Percentiles rank a stretch among this genome's conserved stretches.
These are phyloP conservation scores for Phytopythium montanum DNA, from an alignment of 352 stramenopile genomes.

Conservation along the genomic window DNA sequence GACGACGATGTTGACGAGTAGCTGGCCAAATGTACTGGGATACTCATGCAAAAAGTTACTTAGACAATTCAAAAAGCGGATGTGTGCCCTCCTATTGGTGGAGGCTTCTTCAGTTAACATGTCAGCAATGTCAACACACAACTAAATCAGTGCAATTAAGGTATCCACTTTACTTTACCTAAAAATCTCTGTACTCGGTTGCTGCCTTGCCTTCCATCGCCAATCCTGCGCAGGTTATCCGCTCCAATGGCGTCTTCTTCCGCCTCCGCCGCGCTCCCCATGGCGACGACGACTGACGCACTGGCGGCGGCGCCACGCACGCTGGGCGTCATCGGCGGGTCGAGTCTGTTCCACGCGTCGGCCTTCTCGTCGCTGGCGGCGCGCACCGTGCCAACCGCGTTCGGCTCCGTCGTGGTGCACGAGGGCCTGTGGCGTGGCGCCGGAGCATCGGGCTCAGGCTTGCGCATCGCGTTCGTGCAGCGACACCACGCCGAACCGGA, in stretches of 20 bases:
- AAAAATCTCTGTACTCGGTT: no score
- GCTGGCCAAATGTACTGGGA: background rate
- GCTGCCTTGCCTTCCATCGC: no score
- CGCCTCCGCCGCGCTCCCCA: background rate
- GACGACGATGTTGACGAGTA: slow-evolving; percentile 37
- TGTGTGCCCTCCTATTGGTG: no score
- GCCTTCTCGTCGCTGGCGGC: slow-evolving; percentile 48
- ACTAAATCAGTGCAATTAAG: no score
- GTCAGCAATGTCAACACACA: no score
- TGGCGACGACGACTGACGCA: background rate
- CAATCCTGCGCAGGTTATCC: no score
- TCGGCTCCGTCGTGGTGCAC: slow-evolving; percentile 57
- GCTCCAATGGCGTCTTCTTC: no score
- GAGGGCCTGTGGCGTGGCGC: slow-evolving; percentile 45
- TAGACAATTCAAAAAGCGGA: no score
- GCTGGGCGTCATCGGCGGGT: slow-evolving; percentile 84
- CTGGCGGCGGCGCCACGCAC: slow-evolving; percentile 22
- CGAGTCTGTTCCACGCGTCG: slow-evolving; percentile 81
- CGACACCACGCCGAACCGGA: slow-evolving; percentile 77
- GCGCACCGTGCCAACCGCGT: slow-evolving; percentile 61
- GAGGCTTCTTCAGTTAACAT: no score
- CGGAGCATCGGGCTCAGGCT: slow-evolving; percentile 7
- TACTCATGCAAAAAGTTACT: no score
- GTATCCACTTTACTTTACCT: no score
- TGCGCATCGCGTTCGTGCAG: slow-evolving; percentile 84